phyloP scores from a whole-genome alignment of 768 basidiomycete species.

The Phaffia tasmanica region DNA sequence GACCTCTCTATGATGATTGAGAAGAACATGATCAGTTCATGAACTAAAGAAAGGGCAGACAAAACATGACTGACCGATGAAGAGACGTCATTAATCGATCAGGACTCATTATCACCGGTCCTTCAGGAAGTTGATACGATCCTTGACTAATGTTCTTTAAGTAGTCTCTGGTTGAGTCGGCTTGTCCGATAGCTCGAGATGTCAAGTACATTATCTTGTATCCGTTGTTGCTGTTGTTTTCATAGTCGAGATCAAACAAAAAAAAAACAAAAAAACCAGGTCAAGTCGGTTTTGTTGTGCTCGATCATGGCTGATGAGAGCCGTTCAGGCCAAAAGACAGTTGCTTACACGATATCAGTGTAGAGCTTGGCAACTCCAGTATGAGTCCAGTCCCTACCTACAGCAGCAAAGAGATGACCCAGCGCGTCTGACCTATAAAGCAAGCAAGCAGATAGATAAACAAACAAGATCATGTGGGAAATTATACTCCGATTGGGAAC shows the following conservation, averaged over 20 bases:
- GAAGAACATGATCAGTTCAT: background rate
- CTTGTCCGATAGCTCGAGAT: slow-evolving; percentile 92
- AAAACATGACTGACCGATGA: slow-evolving; percentile 56
- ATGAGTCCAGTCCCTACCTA: slow-evolving; percentile 97
- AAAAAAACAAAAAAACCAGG: background rate
- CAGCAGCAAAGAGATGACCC: slow-evolving; percentile 93
- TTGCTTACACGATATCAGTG: slow-evolving; percentile 58
- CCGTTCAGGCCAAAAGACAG: too few relatives aligned
- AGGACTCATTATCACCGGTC: slow-evolving; percentile 97
- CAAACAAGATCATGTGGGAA: background rate
- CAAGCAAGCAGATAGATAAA: background rate
- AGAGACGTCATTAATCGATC: slow-evolving; percentile 87
- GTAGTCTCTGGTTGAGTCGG: slow-evolving; percentile 90
- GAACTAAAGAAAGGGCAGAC: background rate
- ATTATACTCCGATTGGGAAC: background rate
- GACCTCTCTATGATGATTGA: slow-evolving; percentile 60
- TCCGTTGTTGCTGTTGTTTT: slow-evolving; percentile 56
- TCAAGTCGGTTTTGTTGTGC: too few relatives aligned
- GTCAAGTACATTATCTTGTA: slow-evolving; percentile 98
- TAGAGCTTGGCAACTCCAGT: slow-evolving; percentile 93
- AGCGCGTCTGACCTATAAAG: slow-evolving; percentile 76
- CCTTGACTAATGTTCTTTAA: slow-evolving; percentile 90
- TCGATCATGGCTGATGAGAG: too few relatives aligned
- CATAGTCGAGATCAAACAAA: too few relatives aligned
- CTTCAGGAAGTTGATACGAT: slow-evolving; percentile 90